Evolutionary conservation across 345 rosid species (phyloP), one percentile per base, ranked within the genome.

Genomic region (Bruguiera sexangula): DNA sequence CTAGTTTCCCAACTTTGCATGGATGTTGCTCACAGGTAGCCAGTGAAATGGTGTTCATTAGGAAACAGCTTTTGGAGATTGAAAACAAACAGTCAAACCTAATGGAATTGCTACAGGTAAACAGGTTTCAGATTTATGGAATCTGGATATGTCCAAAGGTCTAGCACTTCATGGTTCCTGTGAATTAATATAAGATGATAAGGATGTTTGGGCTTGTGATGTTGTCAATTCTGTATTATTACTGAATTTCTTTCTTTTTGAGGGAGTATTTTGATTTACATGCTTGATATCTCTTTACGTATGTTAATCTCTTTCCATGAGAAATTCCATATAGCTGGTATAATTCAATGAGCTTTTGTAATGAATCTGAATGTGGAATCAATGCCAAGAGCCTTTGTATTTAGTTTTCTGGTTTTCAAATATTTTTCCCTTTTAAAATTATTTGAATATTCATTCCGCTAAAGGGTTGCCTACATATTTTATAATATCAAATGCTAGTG

Each of bases 81-180:
- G 97, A 91, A 76, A 85, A 75, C 73, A 88, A 82, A 75, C 96
- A 91, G 70, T 83, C 90, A 26, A 86, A 62, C 71, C 63, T 91
- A 74, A 79, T 94, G 80, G 95, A 91, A 74, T 71, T 87, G 69
- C 78, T 94, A 57, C 96, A 89, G 98, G 98, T 93, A 81, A 68
- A 76, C 57, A 57, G 29, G 53, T 60, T 56, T 48, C n/a, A 60
- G 36, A 48, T 56, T 67, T 29, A 56, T 18, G 60, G 29, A 46
- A 8, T 59, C 24, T 68, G 16, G 5, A 13, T 43, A 39, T 39
- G 48, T 39, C 48, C 48, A 10, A 16, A 39, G 15, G 48, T 10
- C 4, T 39, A 10, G 0, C 48, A 39, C 48, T 39, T 10, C 16
- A 10, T 39, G 48, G 15, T 39, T 39, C 48, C 48, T 39, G 48